These are phyloP conservation scores for Aspergillus sp. DNA, from an alignment of 2,329 filamentous ascomycete genomes.

Conservation along the genomic window DNA sequence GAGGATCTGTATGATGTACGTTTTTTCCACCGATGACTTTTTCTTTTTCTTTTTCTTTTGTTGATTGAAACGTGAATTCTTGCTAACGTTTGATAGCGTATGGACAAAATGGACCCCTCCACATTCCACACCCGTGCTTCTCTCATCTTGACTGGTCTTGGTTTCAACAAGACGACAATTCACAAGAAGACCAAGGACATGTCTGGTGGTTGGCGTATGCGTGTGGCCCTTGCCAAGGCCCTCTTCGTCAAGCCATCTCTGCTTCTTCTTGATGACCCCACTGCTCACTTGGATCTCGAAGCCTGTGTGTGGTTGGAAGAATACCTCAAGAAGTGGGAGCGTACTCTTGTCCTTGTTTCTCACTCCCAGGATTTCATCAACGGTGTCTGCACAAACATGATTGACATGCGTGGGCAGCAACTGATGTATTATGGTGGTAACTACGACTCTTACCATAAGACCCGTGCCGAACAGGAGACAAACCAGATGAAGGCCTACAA, in stretches of 20 bases:
- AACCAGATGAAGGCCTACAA: conserved; percentile 99
- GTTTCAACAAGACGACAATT: conserved; percentile 98
- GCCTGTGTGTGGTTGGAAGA: conserved; percentile 99
- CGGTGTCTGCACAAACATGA: conserved; percentile 97
- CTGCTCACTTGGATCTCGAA: conserved; percentile 97
- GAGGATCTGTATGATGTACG: conserved; percentile 94
- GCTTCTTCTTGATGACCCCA: conserved; percentile 94
- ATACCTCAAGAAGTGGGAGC: conserved; percentile 99
- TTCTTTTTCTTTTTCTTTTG: too few species aligned
- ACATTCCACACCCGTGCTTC: conserved; percentile 96
- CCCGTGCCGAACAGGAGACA: conserved; percentile 85
- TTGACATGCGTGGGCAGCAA: conserved; percentile 89
- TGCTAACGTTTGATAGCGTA: conserved; percentile 62
- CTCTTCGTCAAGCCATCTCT: conserved; percentile 98
- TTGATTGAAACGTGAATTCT: background rate
- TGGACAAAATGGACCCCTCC: conserved; percentile 97
- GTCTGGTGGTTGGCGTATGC: conserved; percentile 99
- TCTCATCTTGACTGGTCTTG: conserved; percentile 95
- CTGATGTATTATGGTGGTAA: conserved; percentile 99
- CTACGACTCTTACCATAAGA: conserved; percentile 98
- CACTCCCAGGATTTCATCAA: conserved; percentile 99
- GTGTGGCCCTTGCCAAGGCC: conserved; percentile 94
- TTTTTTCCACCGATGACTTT: conserved; percentile 14
- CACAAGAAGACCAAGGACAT: conserved; percentile 99
- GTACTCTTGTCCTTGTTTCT: conserved; percentile 91